phyloP scores from a whole-genome alignment of 768 basidiomycete genomes.

The Heimioporus sp. region DNA sequence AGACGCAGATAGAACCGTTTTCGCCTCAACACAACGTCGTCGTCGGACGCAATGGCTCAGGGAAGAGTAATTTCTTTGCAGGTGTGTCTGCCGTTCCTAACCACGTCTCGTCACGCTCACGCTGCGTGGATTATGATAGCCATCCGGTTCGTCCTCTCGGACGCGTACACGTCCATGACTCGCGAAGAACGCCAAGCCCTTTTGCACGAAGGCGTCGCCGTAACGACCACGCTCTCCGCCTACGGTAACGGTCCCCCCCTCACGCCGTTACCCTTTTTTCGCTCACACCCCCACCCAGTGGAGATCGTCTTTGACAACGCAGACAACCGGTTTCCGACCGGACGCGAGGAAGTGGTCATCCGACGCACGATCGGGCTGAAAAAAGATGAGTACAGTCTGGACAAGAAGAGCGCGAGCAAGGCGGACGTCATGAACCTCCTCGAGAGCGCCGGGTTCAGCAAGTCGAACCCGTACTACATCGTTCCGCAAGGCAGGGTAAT shows the following conservation, averaged over 20 bases:
- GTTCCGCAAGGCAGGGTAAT: conserved; percentile 95
- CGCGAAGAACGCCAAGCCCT: conserved; percentile 89
- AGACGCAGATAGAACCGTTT: conserved; percentile 93
- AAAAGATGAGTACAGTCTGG: conserved; percentile 97
- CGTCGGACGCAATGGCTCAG: conserved; percentile 95
- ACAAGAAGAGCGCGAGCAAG: conserved; percentile 93
- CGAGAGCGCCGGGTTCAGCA: conserved; percentile 96
- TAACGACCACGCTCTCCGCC: conserved; percentile 86
- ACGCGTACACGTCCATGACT: conserved; percentile 95
- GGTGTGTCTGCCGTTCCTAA: conserved; percentile 45
- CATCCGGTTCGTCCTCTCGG: conserved; percentile 95
- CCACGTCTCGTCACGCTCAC: too few species aligned
- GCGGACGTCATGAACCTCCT: conserved; percentile 97
- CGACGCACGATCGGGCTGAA: conserved; percentile 95
- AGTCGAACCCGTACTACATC: conserved; percentile 98
- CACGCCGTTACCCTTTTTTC: neutral
- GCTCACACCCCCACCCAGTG: conserved; percentile 34
- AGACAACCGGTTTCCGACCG: conserved; percentile 92
- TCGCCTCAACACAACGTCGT: conserved; percentile 93
- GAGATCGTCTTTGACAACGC: conserved; percentile 97
- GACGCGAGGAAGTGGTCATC: conserved; percentile 81
- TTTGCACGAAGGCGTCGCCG: conserved; percentile 91
- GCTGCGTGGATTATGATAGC: conserved; percentile 41
- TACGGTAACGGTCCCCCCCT: conserved; percentile 57
- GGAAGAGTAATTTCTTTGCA: conserved; percentile 98